Percentiles rank a stretch among this genome's conserved stretches.
Conservation (phyloP, 192 early-diverging fungal species). For the Helicostylum pulchrum region DNA sequence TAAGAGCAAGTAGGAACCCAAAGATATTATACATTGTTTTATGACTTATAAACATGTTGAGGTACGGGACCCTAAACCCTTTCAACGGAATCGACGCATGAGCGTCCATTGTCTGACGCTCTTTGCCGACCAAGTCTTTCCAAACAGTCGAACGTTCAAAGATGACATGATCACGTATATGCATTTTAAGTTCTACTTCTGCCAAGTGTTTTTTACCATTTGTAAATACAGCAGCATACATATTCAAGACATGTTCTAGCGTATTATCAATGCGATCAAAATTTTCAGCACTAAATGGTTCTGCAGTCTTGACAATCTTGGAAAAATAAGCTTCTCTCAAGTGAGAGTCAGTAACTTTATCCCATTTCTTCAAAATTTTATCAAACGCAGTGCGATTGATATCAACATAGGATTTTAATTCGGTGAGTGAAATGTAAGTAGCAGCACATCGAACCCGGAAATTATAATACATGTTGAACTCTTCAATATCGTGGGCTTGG, state of each 20-base stretch:
- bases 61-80: neutral
- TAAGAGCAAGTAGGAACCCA: conserved; percentile 46
- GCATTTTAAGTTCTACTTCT: conserved; percentile 49
- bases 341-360: conserved; percentile 71
- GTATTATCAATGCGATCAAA: conserved; percentile 35
- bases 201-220: conserved; percentile 53
- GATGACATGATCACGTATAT: conserved; percentile 60
- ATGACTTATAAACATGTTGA: conserved; percentile 8
- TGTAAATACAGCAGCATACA: conserved; percentile 58
- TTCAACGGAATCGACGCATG: conserved; percentile 12
- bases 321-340: conserved; percentile 33
- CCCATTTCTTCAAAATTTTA: conserved; percentile 92
- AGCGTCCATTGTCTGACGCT: conserved; percentile 47
- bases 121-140: conserved; percentile 69
- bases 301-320: conserved; percentile 46
- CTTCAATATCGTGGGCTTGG: conserved; percentile 1
- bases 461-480: conserved; percentile 22
- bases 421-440: conserved; percentile 55
- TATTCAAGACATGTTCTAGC: conserved; percentile 43
- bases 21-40: neutral
- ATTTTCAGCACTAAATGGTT: conserved; percentile 50
- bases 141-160: conserved; percentile 74
- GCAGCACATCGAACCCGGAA: conserved; percentile 24
- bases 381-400: conserved; percentile 82
- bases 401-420: conserved; percentile 77